These are phyloP conservation scores for Margaritispora aquatica DNA, from an alignment of 495 filamentous ascomycete species.

Conservation along the genomic window DNA sequence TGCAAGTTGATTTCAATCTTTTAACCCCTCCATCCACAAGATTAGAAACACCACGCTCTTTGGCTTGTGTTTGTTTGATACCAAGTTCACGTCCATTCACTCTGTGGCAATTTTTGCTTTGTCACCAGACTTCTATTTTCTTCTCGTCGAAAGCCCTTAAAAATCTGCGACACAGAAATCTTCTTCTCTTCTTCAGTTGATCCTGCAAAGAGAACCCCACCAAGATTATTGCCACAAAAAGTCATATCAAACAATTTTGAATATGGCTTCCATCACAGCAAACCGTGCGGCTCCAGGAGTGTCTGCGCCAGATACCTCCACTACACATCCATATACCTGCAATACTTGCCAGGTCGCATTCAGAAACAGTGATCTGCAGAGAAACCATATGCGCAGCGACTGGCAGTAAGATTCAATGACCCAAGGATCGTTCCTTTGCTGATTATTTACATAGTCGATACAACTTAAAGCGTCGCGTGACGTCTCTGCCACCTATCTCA, in stretches of 20 bases:
- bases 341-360: constrained; percentile 98
- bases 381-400: constrained; percentile 92
- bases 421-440: background rate
- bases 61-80: no score
- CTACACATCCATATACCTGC: constrained; percentile 87
- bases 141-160: background rate
- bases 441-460: constrained; percentile 60
- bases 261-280: constrained; percentile 49
- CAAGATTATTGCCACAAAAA: background rate
- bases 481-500: constrained; percentile 82
- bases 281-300: constrained; percentile 29
- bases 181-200: background rate
- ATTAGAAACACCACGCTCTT: background rate
- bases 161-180: background rate
- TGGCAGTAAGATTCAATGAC: constrained; percentile 76
- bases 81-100: background rate
- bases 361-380: constrained; percentile 85
- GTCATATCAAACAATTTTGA: constrained; percentile 5
- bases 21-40: background rate
- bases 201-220: background rate
- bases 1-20: constrained; percentile 1
- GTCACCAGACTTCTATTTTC: background rate
- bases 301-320: constrained; percentile 28
- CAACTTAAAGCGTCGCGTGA: constrained; percentile 93
- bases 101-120: background rate